Conservation (phyloP, 441 rosid species). For the Populus hybrid region DNA sequence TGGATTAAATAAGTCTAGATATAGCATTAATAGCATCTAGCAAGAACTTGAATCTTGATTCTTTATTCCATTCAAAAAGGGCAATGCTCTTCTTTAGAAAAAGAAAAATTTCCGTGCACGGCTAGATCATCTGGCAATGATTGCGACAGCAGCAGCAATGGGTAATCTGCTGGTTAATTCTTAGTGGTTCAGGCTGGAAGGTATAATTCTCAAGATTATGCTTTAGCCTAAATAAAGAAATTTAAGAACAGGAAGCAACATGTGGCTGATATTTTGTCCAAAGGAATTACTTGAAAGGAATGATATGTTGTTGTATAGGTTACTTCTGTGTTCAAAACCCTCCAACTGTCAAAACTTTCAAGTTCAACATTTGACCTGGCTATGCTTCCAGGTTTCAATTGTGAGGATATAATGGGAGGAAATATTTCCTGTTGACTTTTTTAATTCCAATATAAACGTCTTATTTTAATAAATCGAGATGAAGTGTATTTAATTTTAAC, state of each 20-base stretch:
- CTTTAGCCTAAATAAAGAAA: no score
- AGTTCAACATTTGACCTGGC: not conserved
- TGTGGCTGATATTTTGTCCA: not conserved
- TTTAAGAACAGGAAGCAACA: not conserved
- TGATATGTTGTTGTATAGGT: not conserved
- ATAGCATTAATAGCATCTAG: not conserved
- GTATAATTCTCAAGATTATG: no score
- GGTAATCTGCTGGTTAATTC: not conserved
- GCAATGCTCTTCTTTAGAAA: not conserved
- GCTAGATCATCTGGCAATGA: conserved; percentile 3
- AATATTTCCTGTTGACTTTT: not conserved
- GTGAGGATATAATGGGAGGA: not conserved
- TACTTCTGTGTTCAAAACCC: not conserved
- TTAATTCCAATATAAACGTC: not conserved
- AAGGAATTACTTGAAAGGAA: not conserved
- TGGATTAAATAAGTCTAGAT: not conserved
- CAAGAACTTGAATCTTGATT: conserved; percentile 1
- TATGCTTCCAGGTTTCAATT: not conserved
- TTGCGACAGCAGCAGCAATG: not conserved
- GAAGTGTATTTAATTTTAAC: not conserved
- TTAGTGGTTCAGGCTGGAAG: no score
- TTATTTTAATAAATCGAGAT: not conserved
- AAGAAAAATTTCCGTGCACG: conserved; percentile 9
- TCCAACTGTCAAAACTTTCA: not conserved
- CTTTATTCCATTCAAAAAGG: not conserved